Evolutionary conservation across 345 rosid species (phyloP), one percentile per base, ranked within the genome.

Genomic region (Aegle marmelos): DNA sequence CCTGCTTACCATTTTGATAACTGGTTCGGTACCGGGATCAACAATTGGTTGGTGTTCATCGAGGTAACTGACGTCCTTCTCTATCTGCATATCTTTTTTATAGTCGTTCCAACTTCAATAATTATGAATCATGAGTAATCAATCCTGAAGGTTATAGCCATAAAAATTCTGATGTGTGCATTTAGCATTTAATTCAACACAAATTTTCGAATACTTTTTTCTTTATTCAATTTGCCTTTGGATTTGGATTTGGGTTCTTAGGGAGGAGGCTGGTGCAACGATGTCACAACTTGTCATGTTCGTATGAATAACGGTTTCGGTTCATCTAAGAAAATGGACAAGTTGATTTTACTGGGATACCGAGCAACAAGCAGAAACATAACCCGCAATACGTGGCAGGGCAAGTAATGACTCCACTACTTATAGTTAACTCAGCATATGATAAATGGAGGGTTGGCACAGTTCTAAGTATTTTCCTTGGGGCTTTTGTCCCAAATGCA

Each of bases 221-320:
- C 9, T 63, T 22, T 41, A 62, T 34, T 21, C 39, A 45, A 67
- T 31, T 34, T 61, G 57, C 7, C 10, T 48, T 50, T 17, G 56
- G 39, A 7, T 48, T 50, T 17, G 56, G 39, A 7, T 31, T 70
- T 74, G n/a, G 22, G 45, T 74, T 66, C 37, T 13, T 60, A 95
- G 99, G 99, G 99, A 83, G 99, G 99, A 78, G 94, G 97, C 67
- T 94, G 99, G 98, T 96, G 99, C 84, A 89, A 91, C 79, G 88
- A 91, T 70, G 86, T 84, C 6, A 87, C 91, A 36, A 82, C 79
- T 60, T 96, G 99, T 77, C 83, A 88, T 28, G 75, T 27, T 31
- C 89, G 97, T 53, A 91, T 85, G 78, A 79, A 80, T 16, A 96
- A 91, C 2, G 86, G 82, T 68, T 82, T 90, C 78, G 98, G 98